These are phyloP conservation scores for Leccinum boreale DNA, from an alignment of 768 basidiomycete species.

Conservation along the genomic window DNA sequence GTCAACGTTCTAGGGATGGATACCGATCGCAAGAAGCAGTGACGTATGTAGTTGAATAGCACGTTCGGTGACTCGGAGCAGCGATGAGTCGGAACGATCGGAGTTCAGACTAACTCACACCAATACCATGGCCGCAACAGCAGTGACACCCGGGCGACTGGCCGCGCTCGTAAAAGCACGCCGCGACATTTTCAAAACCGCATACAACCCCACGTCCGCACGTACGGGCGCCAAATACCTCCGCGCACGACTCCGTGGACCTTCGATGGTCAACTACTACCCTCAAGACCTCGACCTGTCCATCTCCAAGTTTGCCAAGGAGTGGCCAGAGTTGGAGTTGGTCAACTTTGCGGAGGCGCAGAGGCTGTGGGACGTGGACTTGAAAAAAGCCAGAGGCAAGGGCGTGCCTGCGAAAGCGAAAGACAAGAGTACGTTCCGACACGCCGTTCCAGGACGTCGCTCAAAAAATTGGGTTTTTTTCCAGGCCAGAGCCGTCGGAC, in stretches of 20 bases:
- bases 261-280: slow-evolving; percentile 56
- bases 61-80: too few relatives aligned
- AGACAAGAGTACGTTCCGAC: slow-evolving; percentile 48
- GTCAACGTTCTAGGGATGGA: too few relatives aligned
- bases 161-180: slow-evolving; percentile 42
- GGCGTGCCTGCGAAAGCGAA: slow-evolving; percentile 82
- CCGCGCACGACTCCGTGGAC: slow-evolving; percentile 77
- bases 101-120: too few relatives aligned
- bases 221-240: slow-evolving; percentile 94
- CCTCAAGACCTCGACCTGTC: slow-evolving; percentile 52
- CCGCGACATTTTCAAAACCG: slow-evolving; percentile 78
- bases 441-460: not conserved
- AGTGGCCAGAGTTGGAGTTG: slow-evolving; percentile 57
- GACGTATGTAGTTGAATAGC: too few relatives aligned
- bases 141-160: not conserved
- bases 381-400: slow-evolving; percentile 73
- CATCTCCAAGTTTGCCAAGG: slow-evolving; percentile 46
- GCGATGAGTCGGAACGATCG: too few relatives aligned
- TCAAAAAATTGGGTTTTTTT: not conserved
- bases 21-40: too few relatives aligned
- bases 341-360: slow-evolving; percentile 66
- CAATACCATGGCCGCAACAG: not conserved
- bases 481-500: slow-evolving; percentile 53
- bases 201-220: slow-evolving; percentile 77
- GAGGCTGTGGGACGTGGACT: slow-evolving; percentile 64